Conservation (phyloP, 805 yeast species). For the Metschnikowia koreensis region DNA sequence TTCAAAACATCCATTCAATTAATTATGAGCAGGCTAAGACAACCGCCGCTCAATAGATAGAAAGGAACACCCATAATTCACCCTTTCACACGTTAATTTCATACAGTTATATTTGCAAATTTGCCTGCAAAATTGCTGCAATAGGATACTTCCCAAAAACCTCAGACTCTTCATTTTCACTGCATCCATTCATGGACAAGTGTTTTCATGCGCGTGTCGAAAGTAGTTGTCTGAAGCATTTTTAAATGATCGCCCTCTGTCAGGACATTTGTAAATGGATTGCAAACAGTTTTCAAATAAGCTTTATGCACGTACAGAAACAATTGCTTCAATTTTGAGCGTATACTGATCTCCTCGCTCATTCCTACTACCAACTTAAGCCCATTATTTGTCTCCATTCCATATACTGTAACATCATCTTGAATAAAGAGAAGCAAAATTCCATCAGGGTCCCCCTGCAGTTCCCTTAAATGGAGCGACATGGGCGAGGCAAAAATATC, state of each 20-base stretch:
- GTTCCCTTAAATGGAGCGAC: conserved; percentile 38
- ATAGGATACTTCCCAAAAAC: too few relatives aligned
- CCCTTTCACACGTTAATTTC: too few relatives aligned
- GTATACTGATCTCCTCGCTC: conserved; percentile 15
- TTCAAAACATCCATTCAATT: too few relatives aligned
- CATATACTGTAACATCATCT: conserved; percentile 66
- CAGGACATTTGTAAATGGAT: conserved; percentile 51
- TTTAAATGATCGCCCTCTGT: conserved; percentile 20
- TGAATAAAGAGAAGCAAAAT: conserved; percentile 57
- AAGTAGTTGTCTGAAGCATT: conserved; percentile 28
- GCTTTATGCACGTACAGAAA: conserved; percentile 47
- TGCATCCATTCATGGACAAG: conserved; percentile 28
- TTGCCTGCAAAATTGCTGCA: too few relatives aligned
- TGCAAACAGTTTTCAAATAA: conserved; percentile 56
- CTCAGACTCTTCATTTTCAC: background rate
- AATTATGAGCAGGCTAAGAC: too few relatives aligned
- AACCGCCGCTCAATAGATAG: too few relatives aligned
- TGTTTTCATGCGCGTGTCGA: conserved; percentile 28
- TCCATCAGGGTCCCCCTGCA: conserved; percentile 28
- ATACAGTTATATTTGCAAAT: too few relatives aligned
- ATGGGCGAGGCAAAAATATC: conserved; percentile 62
- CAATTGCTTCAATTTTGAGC: conserved; percentile 20
- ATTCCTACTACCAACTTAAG: conserved; percentile 61
- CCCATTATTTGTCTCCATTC: conserved; percentile 67
- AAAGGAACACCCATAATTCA: too few relatives aligned